Evolutionary conservation across 2,329 filamentous ascomycete species (phyloP), one percentile per base, ranked within the genome.

Genomic region (Hypoxylon sp.): DNA sequence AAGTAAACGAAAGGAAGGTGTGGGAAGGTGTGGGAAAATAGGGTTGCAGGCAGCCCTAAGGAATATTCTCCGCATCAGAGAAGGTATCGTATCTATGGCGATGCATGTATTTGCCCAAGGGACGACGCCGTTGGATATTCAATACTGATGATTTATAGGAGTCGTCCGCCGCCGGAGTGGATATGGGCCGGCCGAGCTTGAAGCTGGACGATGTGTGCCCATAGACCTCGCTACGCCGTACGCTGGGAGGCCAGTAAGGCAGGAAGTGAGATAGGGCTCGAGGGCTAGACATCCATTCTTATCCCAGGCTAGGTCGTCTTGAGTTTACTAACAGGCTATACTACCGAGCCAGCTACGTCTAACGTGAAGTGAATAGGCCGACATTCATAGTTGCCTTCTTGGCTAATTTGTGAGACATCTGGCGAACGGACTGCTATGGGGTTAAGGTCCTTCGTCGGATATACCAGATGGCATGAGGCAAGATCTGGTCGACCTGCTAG

Each of bases 1-100:
- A 33, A n/a, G 20, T 12, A 8, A 33, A 16, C 26, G 4, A 46
- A 28, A 36, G 30, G 5, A 30, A 36, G 54, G 44, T 28, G 36
- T 30, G 49, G 30, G 5, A 30, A 36, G 54, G 44, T 28, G 36
- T 30, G 49, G 50, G 44, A 8, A 28, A 51, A 36, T 40, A 22
- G 16, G 24, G 30, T 22, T 40, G 14, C 4, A 28, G 33, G 30
- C 8, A 40, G 36, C 36, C 36, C 36, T 30, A 48, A 32, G 46
- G 22, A 45, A 40, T 18, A 1, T 40, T 40, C 28, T 11, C 16
- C n/a, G 11, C 9, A 18, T 8, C 6, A 28, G 16, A 3, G 26
- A 14, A 28, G 22, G 38, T 18, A 9, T 18, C n/a, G 54, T 26
- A 1, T 32, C 36, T 1, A n/a, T 14, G 38, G 26, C 40, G 44